A percentile compares a stretch with the other conserved stretches of the same genome.
Conservation (phyloP, 2,329 filamentous ascomycete genomes). For the Rutstroemia sp. region DNA sequence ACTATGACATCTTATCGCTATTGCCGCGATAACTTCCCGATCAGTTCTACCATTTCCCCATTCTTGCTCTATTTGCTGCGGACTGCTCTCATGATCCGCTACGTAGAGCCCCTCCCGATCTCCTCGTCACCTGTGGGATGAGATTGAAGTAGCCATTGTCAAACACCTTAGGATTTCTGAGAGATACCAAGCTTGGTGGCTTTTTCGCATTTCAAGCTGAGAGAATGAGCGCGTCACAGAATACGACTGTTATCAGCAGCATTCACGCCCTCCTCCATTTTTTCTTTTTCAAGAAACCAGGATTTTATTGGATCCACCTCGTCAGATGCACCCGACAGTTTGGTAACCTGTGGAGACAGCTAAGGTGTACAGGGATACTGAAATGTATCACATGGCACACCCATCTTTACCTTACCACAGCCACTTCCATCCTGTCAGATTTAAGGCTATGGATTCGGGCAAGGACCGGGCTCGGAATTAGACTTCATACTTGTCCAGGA, state of each 20-base stretch:
- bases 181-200: too few species aligned
- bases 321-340: not conserved
- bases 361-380: not conserved
- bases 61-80: not conserved
- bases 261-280: not conserved
- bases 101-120: not conserved
- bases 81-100: not conserved
- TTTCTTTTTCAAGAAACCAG: not conserved
- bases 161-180: too few species aligned
- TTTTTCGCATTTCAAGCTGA: too few species aligned
- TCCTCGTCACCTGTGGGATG: not conserved
- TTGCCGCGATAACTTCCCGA: not conserved
- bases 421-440: not conserved
- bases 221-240: not conserved
- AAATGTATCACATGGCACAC: not conserved
- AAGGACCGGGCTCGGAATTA: too few species aligned
- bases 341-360: not conserved
- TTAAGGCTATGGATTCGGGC: not conserved
- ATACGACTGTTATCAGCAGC: not conserved
- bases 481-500: too few species aligned
- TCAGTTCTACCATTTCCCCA: not conserved
- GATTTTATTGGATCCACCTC: not conserved
- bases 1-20: not conserved
- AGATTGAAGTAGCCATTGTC: too few species aligned
- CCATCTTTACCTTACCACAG: not conserved